Conservation (phyloP, 1,139 yeast species). For the Zygosaccharomyces pseudobailii region DNA sequence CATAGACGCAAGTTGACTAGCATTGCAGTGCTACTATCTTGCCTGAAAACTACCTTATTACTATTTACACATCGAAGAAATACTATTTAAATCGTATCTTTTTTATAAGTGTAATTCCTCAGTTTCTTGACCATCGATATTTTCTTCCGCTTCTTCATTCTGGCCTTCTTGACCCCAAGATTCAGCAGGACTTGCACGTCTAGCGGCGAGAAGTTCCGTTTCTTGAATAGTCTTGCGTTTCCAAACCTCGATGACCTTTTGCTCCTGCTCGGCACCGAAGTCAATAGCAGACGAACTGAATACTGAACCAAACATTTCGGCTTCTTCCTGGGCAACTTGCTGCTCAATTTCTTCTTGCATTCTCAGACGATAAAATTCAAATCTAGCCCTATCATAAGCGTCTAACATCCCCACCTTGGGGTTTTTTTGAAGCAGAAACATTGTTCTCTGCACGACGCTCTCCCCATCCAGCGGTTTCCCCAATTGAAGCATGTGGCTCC, state of each 20-base stretch:
- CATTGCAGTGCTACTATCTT: no score
- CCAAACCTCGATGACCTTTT: slow-evolving; percentile 68
- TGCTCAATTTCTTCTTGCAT: slow-evolving; percentile 77
- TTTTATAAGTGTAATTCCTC: slow-evolving; percentile 11
- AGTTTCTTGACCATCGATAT: slow-evolving; percentile 6
- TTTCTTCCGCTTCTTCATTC: slow-evolving; percentile 5
- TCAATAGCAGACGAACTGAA: slow-evolving; percentile 59
- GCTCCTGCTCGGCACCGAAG: slow-evolving; percentile 68
- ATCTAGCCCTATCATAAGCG: slow-evolving; percentile 83
- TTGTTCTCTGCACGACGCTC: slow-evolving; percentile 85
- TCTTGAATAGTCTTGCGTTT: slow-evolving; percentile 58
- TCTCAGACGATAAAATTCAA: slow-evolving; percentile 80
- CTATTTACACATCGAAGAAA: slow-evolving; percentile 11
- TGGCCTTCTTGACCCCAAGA: slow-evolving; percentile 30
- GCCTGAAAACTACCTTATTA: neutral
- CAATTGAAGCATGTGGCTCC: slow-evolving; percentile 74
- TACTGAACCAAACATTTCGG: slow-evolving; percentile 77
- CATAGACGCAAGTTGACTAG: neutral
- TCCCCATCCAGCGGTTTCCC: slow-evolving; percentile 83
- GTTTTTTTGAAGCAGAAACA: slow-evolving; percentile 53
- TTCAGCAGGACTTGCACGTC: slow-evolving; percentile 42
- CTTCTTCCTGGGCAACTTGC: slow-evolving; percentile 77
- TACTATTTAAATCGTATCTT: slow-evolving; percentile 6
- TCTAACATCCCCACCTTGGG: slow-evolving; percentile 44
- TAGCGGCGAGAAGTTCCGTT: slow-evolving; percentile 46